phyloP scores from a whole-genome alignment of 192 early-diverging fungal species.

The Gonapodya prolifera region DNA sequence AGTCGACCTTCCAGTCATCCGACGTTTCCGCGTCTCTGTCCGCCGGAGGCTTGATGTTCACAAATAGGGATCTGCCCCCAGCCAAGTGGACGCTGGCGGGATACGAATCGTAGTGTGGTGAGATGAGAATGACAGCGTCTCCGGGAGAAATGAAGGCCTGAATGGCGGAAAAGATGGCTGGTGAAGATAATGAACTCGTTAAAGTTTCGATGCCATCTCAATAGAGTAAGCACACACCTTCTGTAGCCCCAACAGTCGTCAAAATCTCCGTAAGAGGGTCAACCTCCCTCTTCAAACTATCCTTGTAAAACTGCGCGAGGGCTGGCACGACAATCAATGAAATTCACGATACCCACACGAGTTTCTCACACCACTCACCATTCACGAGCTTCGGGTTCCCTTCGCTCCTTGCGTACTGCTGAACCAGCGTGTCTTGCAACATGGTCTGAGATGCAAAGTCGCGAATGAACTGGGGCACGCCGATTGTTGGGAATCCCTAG shows the following conservation, averaged over 20 bases:
- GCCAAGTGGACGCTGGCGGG: constrained; percentile 59
- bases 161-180: constrained; percentile 66
- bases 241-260: constrained; percentile 81
- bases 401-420: constrained; percentile 74
- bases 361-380: constrained; percentile 8
- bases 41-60: constrained; percentile 54
- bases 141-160: constrained; percentile 56
- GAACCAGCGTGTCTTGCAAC: constrained; percentile 34
- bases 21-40: constrained; percentile 37
- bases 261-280: constrained; percentile 72
- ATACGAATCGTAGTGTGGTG: constrained; percentile 95
- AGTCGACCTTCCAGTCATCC: constrained; percentile 78
- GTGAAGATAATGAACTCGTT: neutral
- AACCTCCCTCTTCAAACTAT: constrained; percentile 48
- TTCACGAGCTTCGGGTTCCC: constrained; percentile 26
- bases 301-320: constrained; percentile 62
- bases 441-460: constrained; percentile 63
- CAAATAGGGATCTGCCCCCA: constrained; percentile 74
- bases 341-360: neutral
- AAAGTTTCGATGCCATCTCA: constrained; percentile 5
- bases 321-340: constrained; percentile 49
- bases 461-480: constrained; percentile 60
- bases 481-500: constrained; percentile 70
- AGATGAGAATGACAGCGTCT: constrained; percentile 84
- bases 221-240: constrained; percentile 30